phyloP scores from a whole-genome alignment of 2,329 filamentous ascomycete genomes.

The Colletotrichum salicis region DNA sequence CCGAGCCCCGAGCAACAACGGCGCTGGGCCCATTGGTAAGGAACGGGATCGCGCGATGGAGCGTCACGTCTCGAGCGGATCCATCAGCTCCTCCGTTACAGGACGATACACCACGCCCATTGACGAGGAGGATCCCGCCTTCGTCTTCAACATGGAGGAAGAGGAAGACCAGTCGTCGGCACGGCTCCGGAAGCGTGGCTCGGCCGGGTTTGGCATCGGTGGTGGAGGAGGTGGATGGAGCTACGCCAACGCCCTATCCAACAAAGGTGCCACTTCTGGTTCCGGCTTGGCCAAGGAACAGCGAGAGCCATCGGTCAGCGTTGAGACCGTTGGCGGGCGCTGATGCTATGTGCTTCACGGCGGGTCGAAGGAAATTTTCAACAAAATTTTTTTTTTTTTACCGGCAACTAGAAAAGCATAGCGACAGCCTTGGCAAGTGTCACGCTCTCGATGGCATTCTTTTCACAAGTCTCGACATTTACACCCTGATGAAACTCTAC shows the following conservation, averaged over 20 bases:
- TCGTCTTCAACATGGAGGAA: slow-evolving; percentile 75
- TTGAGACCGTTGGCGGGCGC: slow-evolving; percentile 36
- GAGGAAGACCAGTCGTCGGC: slow-evolving; percentile 61
- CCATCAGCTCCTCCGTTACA: slow-evolving; percentile 63
- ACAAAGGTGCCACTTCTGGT: slow-evolving; percentile 22
- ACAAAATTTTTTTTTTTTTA: neutral
- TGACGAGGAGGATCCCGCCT: slow-evolving; percentile 72
- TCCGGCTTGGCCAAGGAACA: slow-evolving; percentile 35
- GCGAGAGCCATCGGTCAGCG: slow-evolving; percentile 34
- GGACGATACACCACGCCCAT: slow-evolving; percentile 73
- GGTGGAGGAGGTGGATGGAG: slow-evolving; percentile 46
- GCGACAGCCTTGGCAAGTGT: slow-evolving; percentile 23
- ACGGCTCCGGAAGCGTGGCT: slow-evolving; percentile 60
- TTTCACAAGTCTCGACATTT: slow-evolving; percentile 22
- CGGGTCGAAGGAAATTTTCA: neutral
- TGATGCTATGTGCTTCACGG: slow-evolving; percentile 10
- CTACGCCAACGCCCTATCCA: slow-evolving; percentile 49
- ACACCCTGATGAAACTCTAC: slow-evolving; percentile 34
- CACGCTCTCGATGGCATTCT: slow-evolving; percentile 12
- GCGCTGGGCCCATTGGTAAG: slow-evolving; percentile 52
- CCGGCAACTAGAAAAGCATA: slow-evolving; percentile 22
- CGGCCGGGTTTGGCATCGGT: slow-evolving; percentile 54
- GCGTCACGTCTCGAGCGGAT: slow-evolving; percentile 69
- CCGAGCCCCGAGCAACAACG: slow-evolving; percentile 52
- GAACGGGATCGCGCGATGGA: slow-evolving; percentile 57